phyloP scores from a whole-genome alignment of 202 grass and related monocot genomes.

The Setaria italica region DNA sequence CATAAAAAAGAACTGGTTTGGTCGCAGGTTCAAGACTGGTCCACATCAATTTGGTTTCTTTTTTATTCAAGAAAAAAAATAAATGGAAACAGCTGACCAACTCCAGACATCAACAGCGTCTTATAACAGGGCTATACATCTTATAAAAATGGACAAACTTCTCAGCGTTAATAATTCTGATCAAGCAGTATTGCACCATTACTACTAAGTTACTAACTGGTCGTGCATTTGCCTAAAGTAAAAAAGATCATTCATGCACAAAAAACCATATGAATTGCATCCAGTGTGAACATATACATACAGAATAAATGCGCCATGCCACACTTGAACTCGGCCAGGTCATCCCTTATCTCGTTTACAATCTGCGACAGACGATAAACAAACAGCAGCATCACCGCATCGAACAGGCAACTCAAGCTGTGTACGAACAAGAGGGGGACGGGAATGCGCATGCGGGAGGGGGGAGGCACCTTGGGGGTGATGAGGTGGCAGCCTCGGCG shows the following conservation, averaged over 20 bases:
- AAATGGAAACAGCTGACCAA: neutral
- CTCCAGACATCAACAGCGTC: neutral
- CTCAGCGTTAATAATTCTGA: neutral
- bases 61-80: neutral
- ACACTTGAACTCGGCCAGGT: conserved; percentile 80
- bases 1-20: neutral
- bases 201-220: neutral
- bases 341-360: conserved; percentile 71
- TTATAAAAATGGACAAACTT: neutral
- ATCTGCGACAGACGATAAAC: conserved; percentile 58
- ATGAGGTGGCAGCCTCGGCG: conserved; percentile 94
- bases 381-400: neutral
- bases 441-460: neutral
- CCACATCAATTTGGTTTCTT: neutral
- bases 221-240: neutral
- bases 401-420: neutral
- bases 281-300: conserved; percentile 33
- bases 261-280: neutral
- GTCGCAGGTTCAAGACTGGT: neutral
- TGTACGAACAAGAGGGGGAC: neutral
- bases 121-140: neutral
- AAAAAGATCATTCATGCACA: neutral
- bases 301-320: conserved; percentile 92
- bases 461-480: conserved; percentile 60
- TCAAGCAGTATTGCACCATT: too few species aligned